These are phyloP conservation scores for Podospora pseudocomata DNA, from an alignment of 495 filamentous ascomycete genomes.

Conservation along the genomic window DNA sequence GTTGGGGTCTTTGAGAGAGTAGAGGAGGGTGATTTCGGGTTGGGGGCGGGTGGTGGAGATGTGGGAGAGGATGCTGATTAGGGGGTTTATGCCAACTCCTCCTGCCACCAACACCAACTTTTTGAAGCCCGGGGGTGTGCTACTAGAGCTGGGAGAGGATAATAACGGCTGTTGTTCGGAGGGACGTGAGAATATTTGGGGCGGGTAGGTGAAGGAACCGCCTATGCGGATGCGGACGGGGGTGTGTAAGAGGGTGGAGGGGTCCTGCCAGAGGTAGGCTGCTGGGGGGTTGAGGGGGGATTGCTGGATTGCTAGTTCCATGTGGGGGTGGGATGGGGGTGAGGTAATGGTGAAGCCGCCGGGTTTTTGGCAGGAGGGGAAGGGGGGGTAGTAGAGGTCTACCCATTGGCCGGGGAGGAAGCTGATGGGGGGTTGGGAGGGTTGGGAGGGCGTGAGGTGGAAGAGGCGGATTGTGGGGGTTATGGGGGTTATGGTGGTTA, in stretches of 20 bases:
- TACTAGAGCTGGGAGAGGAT: too few relatives aligned
- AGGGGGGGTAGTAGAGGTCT: conserved; percentile 69
- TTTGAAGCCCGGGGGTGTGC: conserved; percentile 28
- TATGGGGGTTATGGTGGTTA: conserved; percentile 33
- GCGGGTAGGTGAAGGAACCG: conserved; percentile 78
- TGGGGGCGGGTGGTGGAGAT: conserved; percentile 21
- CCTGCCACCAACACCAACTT: conserved; percentile 71
- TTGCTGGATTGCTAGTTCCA: conserved; percentile 32
- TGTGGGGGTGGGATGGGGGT: conserved; percentile 45
- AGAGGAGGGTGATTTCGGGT: conserved; percentile 30
- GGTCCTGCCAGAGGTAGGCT: conserved; percentile 66
- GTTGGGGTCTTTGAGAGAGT: conserved; percentile 38
- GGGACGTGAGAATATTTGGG: conserved; percentile 31
- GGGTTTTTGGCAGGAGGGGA: conserved; percentile 61
- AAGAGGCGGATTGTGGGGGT: conserved; percentile 40
- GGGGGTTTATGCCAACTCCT: conserved; percentile 78
- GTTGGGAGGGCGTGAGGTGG: conserved; percentile 26
- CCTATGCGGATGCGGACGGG: conserved; percentile 67
- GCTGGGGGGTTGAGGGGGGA: conserved; percentile 46
- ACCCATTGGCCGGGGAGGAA: conserved; percentile 91
- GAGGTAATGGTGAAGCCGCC: conserved; percentile 90
- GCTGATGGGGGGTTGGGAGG: conserved; percentile 29
- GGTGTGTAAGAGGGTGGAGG: conserved; percentile 51
- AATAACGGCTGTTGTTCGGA: too few relatives aligned
- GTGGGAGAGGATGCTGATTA: conserved; percentile 45